Base-by-base conservation (phyloP, 257 asterid genomes). In the Nicotiana otophora region DNA sequence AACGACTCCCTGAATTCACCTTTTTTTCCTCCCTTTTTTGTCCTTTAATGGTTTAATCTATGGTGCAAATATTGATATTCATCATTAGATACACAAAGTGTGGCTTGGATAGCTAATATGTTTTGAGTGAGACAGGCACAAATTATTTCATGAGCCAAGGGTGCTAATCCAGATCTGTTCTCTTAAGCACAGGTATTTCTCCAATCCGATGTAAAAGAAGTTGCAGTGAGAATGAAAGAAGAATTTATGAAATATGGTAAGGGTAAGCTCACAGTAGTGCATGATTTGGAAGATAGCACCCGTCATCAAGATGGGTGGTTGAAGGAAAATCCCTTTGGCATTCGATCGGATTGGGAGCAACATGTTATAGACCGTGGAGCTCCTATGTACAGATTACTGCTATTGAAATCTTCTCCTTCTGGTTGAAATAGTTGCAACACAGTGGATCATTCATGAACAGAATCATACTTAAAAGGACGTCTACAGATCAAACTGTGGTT, bases 131-230 rank as follows among this genome's bases (percentile, higher is more conserved):
- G 61, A 26, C 10, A 7, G 62, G 8, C 7, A 23, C 6, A 39
- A 74, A 48, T 23, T 9, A 7, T 46, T 48, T 74, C 80, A 48
- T 26, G 62, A 14, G 62, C 7, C 2, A 33, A 26, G 80, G 26
- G 42, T 74, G 11, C 61, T 74, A 23, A 14, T 7, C 28, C 14
- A 23, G 34, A 7, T 23, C 36, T 61, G 46, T 61, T 79, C 34
- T 61, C 69, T 63, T 66, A 64, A 42, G 10, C n/a, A 16, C 83
- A 96, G 99, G 94, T 96, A 65, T 96, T 93, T 88, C 92, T 94
- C 83, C 99, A 96, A 84, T 94, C 99, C 79, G 99, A 96, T 83
- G 86, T 96, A 70, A 91, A 96, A 92, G 93, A 84, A 62, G 97
- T 96, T 6, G 92, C 93, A 53, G 33, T 85, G 77, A 87, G 96